Base-by-base conservation (phyloP, 2,329 filamentous ascomycete genomes). In the Cladosporium sp. region DNA sequence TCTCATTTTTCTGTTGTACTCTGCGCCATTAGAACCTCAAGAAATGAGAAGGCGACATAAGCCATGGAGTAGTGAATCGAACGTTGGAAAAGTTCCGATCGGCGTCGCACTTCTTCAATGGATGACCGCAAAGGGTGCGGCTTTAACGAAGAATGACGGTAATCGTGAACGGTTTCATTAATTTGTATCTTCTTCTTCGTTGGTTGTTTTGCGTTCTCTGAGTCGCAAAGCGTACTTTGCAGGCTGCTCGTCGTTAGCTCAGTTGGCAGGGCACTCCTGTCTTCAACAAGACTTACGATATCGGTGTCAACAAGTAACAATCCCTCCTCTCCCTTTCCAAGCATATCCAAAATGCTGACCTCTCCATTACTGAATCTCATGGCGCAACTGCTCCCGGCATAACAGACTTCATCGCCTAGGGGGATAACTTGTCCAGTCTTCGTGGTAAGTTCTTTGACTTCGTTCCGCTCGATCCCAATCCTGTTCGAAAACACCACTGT, bases 311-410 rank as follows among this genome's bases (percentile, higher is more conserved):
- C 80, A 0, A 90, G 74, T 4, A 91, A 68, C 1, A 89, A 69
- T 2, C 81, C 80, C 61, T 87, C 83, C 51, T 86, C 81, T 1
- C 80, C 81, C n/a, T 87, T 83, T 0, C 86, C 86, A 3, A 89
- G 71, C 0, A 88, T 70, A 0, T 86, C 86, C 50, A 85, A 89
- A 0, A 90, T 76, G 45, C 71, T 82, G 9, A 89, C 82, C 41
- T 83, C 80, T 0, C 85, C 86, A 4, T 74, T 68, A 9, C 80
- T 73, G 31, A 92, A 79, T 3, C 83, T 82, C 31, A 91, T 68
- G 0, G 91, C 84, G 0, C 83, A 79, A 55, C 84, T 89, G 0
- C 85, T 89, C 0, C 88, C 88, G 0, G 87, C 84, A 67, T 89
- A 93, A 0, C 81, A 77, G 0, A 77, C 83, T 9, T 38, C 40